Percentiles rank a stretch among this genome's conserved stretches.
These are phyloP conservation scores for Xerophyta viscosa DNA, from an alignment of 106 monocot genomes.

Conservation along the genomic window DNA sequence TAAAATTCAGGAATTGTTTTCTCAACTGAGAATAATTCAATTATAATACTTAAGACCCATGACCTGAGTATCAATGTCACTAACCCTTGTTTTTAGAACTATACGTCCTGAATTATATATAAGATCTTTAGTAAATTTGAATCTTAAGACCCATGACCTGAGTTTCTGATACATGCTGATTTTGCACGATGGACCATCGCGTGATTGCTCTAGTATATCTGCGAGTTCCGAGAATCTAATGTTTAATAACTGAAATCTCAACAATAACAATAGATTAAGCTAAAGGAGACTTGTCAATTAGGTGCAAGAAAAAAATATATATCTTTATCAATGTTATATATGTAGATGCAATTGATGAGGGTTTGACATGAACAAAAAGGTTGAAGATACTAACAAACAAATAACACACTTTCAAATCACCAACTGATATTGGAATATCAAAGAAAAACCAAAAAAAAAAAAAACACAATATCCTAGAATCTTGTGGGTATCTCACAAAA, in stretches of 20 bases:
- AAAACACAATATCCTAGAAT: no score
- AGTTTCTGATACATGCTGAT: conserved; percentile 39
- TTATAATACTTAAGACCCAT: conserved; percentile 24
- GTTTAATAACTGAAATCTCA: conserved; percentile 58
- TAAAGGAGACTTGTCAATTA: no score
- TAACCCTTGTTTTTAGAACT: conserved; percentile 2
- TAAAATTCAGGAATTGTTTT: conserved; percentile 30
- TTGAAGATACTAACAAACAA: no score
- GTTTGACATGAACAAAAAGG: no score
- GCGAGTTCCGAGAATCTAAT: conserved; percentile 60
- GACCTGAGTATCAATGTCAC: conserved; percentile 18
- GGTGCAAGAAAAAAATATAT: no score
- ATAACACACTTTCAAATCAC: no score
- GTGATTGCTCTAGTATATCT: conserved; percentile 62
- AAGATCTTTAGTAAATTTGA: conserved; percentile 20
- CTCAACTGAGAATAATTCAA: conserved; percentile 30
- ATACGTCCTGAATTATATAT: conserved; percentile 2
- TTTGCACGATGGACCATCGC: conserved; percentile 47
- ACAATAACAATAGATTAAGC: conserved; percentile 15
- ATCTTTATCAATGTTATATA: no score
- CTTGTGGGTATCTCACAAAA: no score
- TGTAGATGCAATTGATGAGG: no score
- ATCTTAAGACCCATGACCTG: conserved; percentile 31
- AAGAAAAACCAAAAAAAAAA: no score
- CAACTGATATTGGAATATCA: no score